Percentiles rank a stretch among this genome's conserved stretches.
phyloP scores from a whole-genome alignment of 495 filamentous ascomycete genomes.

The Terfezia claveryi region DNA sequence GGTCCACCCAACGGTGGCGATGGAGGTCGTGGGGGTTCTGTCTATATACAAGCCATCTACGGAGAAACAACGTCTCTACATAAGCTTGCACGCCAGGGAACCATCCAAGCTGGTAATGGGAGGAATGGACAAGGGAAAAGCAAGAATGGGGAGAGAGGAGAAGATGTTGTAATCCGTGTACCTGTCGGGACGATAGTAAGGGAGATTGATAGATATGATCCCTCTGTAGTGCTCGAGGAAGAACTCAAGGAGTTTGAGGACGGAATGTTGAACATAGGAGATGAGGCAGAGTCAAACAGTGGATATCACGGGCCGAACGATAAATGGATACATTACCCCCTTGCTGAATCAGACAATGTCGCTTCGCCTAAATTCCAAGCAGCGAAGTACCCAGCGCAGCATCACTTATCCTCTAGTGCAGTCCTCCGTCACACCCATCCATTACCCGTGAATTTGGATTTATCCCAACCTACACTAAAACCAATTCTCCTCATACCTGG shows the following conservation, averaged over 20 bases:
- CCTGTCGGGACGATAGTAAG: constrained; percentile 81
- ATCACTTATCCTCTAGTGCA: constrained; percentile 11
- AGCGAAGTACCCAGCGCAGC: constrained; percentile 13
- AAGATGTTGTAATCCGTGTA: constrained; percentile 71
- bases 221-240: constrained; percentile 32
- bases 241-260: constrained; percentile 16
- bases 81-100: constrained; percentile 59
- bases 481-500: constrained; percentile 83
- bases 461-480: constrained; percentile 54
- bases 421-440: constrained; percentile 22
- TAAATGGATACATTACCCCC: constrained; percentile 72
- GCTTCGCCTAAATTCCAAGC: constrained; percentile 9
- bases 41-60: constrained; percentile 84
- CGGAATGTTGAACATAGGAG: constrained; percentile 18
- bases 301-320: constrained; percentile 26
- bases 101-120: constrained; percentile 57
- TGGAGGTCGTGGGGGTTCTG: constrained; percentile 69
- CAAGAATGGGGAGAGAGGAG: constrained; percentile 55
- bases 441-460: constrained; percentile 52
- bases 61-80: constrained; percentile 72
- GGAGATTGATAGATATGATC: constrained; percentile 59
- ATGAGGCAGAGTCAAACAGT: constrained; percentile 14
- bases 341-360: constrained; percentile 17
- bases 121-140: constrained; percentile 70
- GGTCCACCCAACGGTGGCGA: constrained; percentile 96